These are phyloP conservation scores for Zymoseptoria brevis DNA, from an alignment of 2,329 filamentous ascomycete genomes.

Conservation along the genomic window DNA sequence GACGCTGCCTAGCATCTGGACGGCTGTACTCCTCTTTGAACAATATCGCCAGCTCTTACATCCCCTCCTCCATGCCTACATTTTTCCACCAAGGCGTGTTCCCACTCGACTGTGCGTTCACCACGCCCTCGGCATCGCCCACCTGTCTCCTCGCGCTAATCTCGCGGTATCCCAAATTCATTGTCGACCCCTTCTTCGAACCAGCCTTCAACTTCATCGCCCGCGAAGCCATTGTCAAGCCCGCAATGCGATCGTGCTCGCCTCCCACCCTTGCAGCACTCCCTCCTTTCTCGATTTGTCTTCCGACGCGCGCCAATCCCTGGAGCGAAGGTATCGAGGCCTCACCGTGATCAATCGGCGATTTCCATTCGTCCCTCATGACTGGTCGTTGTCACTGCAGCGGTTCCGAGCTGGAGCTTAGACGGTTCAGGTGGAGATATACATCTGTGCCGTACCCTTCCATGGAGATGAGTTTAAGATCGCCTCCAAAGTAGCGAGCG, in stretches of 20 bases:
- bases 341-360: background rate
- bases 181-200: slow-evolving; percentile 47
- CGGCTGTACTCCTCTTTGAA: background rate
- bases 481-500: slow-evolving; percentile 93
- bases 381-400: slow-evolving; percentile 87
- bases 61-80: slow-evolving; percentile 43
- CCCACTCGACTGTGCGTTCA: slow-evolving; percentile 45
- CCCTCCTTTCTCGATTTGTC: slow-evolving; percentile 17
- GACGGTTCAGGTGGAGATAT: slow-evolving; percentile 91
- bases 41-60: slow-evolving; percentile 21
- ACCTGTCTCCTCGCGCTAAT: slow-evolving; percentile 84
- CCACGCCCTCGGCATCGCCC: slow-evolving; percentile 72
- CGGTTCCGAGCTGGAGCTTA: slow-evolving; percentile 92
- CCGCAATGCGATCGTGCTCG: slow-evolving; percentile 40
- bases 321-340: slow-evolving; percentile 35
- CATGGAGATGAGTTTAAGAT: slow-evolving; percentile 97
- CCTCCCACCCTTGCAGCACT: slow-evolving; percentile 1
- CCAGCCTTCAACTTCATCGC: slow-evolving; percentile 53
- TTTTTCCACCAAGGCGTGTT: slow-evolving; percentile 39
- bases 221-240: slow-evolving; percentile 33
- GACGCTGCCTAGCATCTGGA: background rate
- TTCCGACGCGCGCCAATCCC: slow-evolving; percentile 41
- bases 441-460: slow-evolving; percentile 99
- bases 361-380: slow-evolving; percentile 63
- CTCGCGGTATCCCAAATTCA: slow-evolving; percentile 41